Evolutionary conservation across 129 eudicot species (phyloP).

Genomic region (Pulicaria dysenterica): DNA sequence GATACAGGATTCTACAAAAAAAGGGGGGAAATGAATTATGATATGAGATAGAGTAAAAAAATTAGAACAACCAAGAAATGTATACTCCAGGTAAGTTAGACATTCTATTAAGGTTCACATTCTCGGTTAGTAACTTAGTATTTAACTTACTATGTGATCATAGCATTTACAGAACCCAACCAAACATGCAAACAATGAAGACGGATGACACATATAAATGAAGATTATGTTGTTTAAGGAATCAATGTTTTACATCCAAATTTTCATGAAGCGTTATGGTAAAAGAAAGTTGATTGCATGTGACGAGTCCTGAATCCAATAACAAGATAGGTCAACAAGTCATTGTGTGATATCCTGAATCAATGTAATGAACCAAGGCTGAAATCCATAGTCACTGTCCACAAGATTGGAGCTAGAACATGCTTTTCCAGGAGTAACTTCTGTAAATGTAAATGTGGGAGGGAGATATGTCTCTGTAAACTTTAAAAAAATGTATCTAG

Average conservation of each 20-base stretch:
- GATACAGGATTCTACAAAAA: conserved; percentile 67
- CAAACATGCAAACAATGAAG: too few species aligned
- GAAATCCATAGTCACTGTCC: background rate
- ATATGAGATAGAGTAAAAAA: conserved; percentile 7
- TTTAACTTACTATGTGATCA: background rate
- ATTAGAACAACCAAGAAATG: background rate
- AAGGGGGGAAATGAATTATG: background rate
- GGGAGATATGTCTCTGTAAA: background rate
- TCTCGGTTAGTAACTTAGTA: too few species aligned
- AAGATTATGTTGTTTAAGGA: background rate
- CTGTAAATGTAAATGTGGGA: background rate
- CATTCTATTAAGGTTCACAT: conserved; percentile 7
- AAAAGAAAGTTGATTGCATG: background rate
- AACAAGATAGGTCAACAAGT: conserved; percentile 1
- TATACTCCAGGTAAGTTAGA: conserved; percentile 2
- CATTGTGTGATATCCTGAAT: background rate
- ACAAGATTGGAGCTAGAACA: too few species aligned
- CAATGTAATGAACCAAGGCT: conserved; percentile 13
- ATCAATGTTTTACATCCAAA: background rate
- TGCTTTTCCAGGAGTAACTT: too few species aligned
- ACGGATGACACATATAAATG: too few species aligned
- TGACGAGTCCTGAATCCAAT: background rate
- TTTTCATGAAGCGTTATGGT: background rate
- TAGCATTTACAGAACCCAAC: background rate
- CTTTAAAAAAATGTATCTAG: background rate